Evolutionary conservation across 2,329 filamentous ascomycete species (phyloP).

Genomic region (Cyphellophora europaea): DNA sequence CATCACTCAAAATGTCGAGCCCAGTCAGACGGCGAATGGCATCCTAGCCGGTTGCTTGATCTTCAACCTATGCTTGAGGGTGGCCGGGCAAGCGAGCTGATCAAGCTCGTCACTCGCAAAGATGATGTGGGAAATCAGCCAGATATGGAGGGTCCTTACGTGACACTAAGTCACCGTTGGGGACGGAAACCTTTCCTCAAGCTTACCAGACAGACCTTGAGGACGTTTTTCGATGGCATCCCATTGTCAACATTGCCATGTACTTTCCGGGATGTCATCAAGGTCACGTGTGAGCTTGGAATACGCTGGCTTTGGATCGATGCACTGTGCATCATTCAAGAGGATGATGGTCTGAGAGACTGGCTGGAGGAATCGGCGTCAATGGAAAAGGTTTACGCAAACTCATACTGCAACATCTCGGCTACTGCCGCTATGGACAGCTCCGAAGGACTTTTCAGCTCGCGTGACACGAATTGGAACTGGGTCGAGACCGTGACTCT

Average conservation of each 20-base stretch:
- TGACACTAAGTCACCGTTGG: conserved; percentile 10
- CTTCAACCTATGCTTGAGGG: background rate
- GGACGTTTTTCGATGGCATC: conserved; percentile 2
- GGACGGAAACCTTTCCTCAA: conserved; percentile 5
- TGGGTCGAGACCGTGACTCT: conserved; percentile 3
- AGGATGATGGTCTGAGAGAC: conserved; percentile 5
- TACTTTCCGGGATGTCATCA: conserved; percentile 8
- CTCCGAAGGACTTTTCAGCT: conserved; percentile 4
- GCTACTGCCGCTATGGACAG: conserved; percentile 6
- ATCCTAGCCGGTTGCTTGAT: conserved; percentile 7
- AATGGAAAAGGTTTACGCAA: conserved; percentile 8
- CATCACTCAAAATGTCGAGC: conserved; percentile 1
- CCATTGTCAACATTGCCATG: conserved; percentile 1
- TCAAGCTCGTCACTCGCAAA: conserved; percentile 3
- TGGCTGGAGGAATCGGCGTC: conserved; percentile 6
- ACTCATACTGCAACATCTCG: conserved; percentile 9
- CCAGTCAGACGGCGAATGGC: conserved; percentile 1
- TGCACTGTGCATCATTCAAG: conserved; percentile 12
- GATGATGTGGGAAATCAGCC: conserved; percentile 1
- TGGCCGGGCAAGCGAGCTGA: background rate
- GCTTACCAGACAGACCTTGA: conserved; percentile 2
- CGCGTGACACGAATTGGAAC: conserved; percentile 4
- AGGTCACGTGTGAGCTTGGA: conserved; percentile 4
- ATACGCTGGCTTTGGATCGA: conserved; percentile 12
- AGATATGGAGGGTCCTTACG: conserved; percentile 4